Conservation (phyloP, 108 stramenopile genomes). For the Cylindrotheca closterium region DNA sequence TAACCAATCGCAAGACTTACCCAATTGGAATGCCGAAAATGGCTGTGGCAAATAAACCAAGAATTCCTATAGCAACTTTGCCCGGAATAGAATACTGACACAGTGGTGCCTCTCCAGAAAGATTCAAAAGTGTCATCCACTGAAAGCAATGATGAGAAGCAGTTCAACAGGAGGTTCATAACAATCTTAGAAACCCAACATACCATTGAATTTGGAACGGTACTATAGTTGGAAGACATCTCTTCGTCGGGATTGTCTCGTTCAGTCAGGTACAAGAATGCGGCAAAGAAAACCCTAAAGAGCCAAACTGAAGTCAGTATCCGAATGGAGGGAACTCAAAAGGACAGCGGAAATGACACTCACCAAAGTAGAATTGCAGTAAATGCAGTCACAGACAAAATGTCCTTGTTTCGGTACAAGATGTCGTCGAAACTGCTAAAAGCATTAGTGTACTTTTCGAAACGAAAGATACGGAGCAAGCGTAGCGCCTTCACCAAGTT, state of each 20-base stretch:
- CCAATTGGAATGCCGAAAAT: slow-evolving; percentile 84
- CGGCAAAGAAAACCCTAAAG: slow-evolving; percentile 57
- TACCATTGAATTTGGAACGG: slow-evolving; percentile 83
- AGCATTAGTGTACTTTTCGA: slow-evolving; percentile 81
- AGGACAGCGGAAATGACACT: background rate
- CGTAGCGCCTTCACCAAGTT: slow-evolving; percentile 55
- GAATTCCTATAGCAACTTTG: slow-evolving; percentile 73
- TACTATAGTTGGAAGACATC: slow-evolving; percentile 77
- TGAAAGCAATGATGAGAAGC: background rate
- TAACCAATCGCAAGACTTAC: no score
- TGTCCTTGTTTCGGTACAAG: slow-evolving; percentile 63
- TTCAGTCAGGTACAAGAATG: slow-evolving; percentile 80
- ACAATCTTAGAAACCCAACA: no score
- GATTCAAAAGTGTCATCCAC: slow-evolving; percentile 89
- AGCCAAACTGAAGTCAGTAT: background rate
- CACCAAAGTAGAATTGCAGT: slow-evolving; percentile 79
- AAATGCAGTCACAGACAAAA: slow-evolving; percentile 85
- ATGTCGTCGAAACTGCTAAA: slow-evolving; percentile 84
- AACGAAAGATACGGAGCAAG: slow-evolving; percentile 74
- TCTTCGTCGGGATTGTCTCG: slow-evolving; percentile 79
- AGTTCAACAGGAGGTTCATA: no score
- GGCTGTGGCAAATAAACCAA: slow-evolving; percentile 81
- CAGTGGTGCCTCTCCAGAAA: slow-evolving; percentile 86
- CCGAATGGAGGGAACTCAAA: background rate
- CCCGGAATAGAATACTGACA: slow-evolving; percentile 73